Percentiles rank a stretch among this genome's conserved stretches.
Evolutionary conservation across 108 stramenopile genomes (phyloP).

Genomic region (Skeletonema marinoi): DNA sequence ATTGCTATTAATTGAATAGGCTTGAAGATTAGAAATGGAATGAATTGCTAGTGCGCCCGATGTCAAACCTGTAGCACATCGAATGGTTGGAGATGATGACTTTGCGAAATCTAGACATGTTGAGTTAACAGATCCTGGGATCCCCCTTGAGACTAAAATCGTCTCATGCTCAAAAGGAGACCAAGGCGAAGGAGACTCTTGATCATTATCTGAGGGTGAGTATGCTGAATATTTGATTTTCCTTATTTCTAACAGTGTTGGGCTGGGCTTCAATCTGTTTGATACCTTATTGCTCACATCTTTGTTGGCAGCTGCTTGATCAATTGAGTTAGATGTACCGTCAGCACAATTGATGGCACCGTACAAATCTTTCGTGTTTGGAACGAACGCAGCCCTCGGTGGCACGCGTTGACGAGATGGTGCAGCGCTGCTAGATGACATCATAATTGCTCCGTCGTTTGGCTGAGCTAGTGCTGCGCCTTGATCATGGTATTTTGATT

Average conservation of each 20-base stretch:
- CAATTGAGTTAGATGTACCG: background rate
- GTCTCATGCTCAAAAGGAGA: constrained; percentile 27
- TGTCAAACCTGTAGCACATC: constrained; percentile 75
- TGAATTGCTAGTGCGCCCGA: constrained; percentile 77
- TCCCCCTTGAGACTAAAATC: constrained; percentile 56
- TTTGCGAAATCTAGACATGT: constrained; percentile 62
- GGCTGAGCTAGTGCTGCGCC: no score
- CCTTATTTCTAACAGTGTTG: constrained; percentile 39
- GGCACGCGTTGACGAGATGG: background rate
- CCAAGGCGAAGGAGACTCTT: background rate
- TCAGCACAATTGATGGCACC: constrained; percentile 37
- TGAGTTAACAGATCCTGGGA: constrained; percentile 58
- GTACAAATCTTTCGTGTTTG: constrained; percentile 32
- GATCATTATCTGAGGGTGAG: background rate
- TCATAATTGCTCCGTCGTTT: background rate
- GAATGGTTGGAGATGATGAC: background rate
- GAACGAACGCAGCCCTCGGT: constrained; percentile 25
- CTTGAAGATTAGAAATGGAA: constrained; percentile 43
- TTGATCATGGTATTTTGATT: no score
- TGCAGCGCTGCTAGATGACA: background rate
- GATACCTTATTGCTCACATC: background rate
- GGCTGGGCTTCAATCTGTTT: constrained; percentile 27
- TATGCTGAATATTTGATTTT: constrained; percentile 19
- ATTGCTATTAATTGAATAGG: background rate
- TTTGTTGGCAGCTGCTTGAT: background rate